Conservation (phyloP, 2,329 filamentous ascomycete genomes). For the Nothophaeocryptopus gaeumannii region DNA sequence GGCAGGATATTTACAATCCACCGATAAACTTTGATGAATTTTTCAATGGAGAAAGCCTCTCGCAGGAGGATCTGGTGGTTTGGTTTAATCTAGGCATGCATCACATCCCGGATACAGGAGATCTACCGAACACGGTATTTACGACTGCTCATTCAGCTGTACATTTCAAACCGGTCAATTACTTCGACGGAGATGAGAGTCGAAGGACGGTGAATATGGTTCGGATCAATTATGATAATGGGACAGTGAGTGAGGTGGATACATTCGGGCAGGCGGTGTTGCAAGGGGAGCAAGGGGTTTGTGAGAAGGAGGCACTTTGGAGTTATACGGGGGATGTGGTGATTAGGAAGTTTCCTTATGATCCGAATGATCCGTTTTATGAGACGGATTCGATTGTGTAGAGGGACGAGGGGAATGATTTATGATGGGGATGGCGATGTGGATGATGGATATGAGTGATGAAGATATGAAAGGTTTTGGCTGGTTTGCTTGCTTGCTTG, state of each 20-base stretch:
- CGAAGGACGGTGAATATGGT: conserved; percentile 43
- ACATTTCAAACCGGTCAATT: conserved; percentile 47
- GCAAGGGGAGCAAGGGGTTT: conserved; percentile 16
- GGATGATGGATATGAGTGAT: neutral
- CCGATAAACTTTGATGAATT: conserved; percentile 46
- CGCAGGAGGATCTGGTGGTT: conserved; percentile 49
- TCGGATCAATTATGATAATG: conserved; percentile 39
- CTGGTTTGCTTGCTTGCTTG: too few relatives aligned
- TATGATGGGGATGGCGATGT: neutral
- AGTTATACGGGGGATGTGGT: conserved; percentile 38
- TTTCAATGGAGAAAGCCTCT: conserved; percentile 44
- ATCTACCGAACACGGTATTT: conserved; percentile 55
- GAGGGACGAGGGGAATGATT: neutral
- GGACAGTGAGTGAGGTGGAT: conserved; percentile 29
- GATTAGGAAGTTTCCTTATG: conserved; percentile 40
- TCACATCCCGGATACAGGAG: conserved; percentile 55
- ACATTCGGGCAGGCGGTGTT: conserved; percentile 35
- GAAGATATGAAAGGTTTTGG: too few relatives aligned
- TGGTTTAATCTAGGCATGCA: conserved; percentile 59
- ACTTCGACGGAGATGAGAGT: conserved; percentile 42
- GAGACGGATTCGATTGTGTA: conserved; percentile 15
- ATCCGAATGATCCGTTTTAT: conserved; percentile 36
- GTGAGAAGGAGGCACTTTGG: conserved; percentile 32
- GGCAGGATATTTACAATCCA: conserved; percentile 40
- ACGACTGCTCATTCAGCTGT: conserved; percentile 48